A percentile compares a stretch with the other conserved stretches of the same genome.
Conservation (phyloP, 257 asterid species). For the Anisodus tanguticus region DNA sequence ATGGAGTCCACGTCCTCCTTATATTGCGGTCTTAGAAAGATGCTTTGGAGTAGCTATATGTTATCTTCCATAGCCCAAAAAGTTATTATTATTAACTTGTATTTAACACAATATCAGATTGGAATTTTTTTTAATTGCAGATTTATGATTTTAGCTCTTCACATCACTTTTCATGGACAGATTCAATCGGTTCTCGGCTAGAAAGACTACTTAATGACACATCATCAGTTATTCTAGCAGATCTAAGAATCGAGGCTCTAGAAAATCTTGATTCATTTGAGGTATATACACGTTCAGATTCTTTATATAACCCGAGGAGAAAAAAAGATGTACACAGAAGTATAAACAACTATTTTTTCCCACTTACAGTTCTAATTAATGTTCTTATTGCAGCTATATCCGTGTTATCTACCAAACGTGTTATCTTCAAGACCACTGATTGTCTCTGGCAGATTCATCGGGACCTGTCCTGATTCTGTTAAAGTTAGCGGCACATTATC, state of each 20-base stretch:
- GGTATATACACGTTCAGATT: constrained; percentile 46
- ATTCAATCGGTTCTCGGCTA: constrained; percentile 58
- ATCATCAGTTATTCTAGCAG: constrained; percentile 66
- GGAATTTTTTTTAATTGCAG: not conserved
- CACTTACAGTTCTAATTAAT: constrained; percentile 5
- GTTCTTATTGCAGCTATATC: constrained; percentile 63
- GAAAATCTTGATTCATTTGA: constrained; percentile 74
- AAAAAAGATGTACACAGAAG: not conserved
- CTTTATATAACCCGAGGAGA: not conserved
- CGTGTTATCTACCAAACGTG: constrained; percentile 67
- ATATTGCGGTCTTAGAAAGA: not conserved
- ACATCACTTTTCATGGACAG: constrained; percentile 46
- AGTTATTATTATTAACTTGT: not conserved
- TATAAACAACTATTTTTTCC: not conserved
- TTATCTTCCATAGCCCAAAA: not conserved
- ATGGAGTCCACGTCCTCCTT: not conserved
- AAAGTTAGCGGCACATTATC: constrained; percentile 62
- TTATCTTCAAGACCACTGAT: constrained; percentile 63
- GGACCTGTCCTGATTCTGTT: constrained; percentile 64
- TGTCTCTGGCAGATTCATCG: constrained; percentile 77
- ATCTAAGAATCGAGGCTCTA: constrained; percentile 61
- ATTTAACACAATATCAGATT: constrained; percentile 7
- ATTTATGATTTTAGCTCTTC: constrained; percentile 12
- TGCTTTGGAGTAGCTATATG: not conserved
- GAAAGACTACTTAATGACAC: constrained; percentile 67